Evolutionary conservation across 164 flowering plant genomes (phyloP).

Genomic region (Pachysandra terminalis): DNA sequence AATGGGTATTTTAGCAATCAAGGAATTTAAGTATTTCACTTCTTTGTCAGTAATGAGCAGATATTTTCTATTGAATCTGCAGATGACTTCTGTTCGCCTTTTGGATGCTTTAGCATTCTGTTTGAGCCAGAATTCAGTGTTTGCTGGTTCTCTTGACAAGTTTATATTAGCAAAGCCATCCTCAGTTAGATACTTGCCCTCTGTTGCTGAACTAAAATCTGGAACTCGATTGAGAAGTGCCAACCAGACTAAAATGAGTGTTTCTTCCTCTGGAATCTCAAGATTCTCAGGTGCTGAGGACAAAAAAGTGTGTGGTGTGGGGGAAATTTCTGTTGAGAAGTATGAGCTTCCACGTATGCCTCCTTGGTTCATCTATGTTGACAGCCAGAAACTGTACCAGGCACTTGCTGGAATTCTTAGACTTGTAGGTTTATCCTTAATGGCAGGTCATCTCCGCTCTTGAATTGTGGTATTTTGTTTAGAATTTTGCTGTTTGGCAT

Average conservation of each 20-base stretch:
- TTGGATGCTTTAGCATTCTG: slow-evolving; percentile 66
- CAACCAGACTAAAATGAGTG: slow-evolving; percentile 7
- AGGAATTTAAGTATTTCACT: not conserved
- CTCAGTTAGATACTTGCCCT: slow-evolving; percentile 66
- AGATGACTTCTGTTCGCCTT: slow-evolving; percentile 67
- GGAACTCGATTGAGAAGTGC: slow-evolving; percentile 16
- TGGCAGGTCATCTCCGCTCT: slow-evolving; percentile 55
- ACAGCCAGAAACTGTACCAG: slow-evolving; percentile 62
- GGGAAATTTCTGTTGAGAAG: slow-evolving; percentile 18
- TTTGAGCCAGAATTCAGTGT: slow-evolving; percentile 72
- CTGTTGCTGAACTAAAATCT: slow-evolving; percentile 64
- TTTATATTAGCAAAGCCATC: slow-evolving; percentile 42
- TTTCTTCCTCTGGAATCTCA: slow-evolving; percentile 21
- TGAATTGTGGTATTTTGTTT: slow-evolving; percentile 3
- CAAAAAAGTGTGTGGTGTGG: slow-evolving; percentile 12
- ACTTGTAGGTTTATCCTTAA: slow-evolving; percentile 67
- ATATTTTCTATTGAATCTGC: slow-evolving; percentile 14
- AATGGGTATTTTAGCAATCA: no score
- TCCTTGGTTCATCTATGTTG: slow-evolving; percentile 79
- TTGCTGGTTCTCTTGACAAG: slow-evolving; percentile 80
- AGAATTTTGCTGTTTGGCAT: not conserved
- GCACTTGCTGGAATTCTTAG: slow-evolving; percentile 75
- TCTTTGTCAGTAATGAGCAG: no score
- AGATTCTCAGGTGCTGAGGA: slow-evolving; percentile 15
- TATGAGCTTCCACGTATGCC: slow-evolving; percentile 83